Evolutionary conservation across 2,329 filamentous ascomycete genomes (phyloP), one percentile per base, ranked within the genome.

Genomic region (Fonsecaea monophora): DNA sequence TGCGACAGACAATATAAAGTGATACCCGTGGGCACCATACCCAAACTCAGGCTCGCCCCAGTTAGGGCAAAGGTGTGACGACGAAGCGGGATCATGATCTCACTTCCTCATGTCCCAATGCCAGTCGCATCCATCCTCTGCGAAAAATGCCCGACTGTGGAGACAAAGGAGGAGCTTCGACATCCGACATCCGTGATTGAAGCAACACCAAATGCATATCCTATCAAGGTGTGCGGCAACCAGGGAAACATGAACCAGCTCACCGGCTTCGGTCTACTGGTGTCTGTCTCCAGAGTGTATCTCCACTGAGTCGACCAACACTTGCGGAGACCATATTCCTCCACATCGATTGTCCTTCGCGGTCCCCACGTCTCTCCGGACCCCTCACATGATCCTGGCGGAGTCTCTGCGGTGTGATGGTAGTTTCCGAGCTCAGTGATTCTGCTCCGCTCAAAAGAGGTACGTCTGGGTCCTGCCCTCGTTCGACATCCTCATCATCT

Each of bases 231-330:
- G 25, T 25, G 10, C 21, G 9, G 21, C 9, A 25, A 25, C 21
- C 45, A 50, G 45, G 45, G 3, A 13, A 50, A 18, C 9, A 9
- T 25, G 12, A 50, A 30, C 45, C 45, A 25, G 18, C 55, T 72
- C 63, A 73, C 53, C 72, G 64, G 35, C 66, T 72, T 15, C 72
- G 67, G 45, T 73, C 72, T 6, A 65, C 68, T 7, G 72, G 71
- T 12, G 70, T 72, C 53, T 72, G 66, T 53, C 71, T 60, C 72
- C 71, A 73, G 8, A 73, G 48, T n/a, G 79, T 78, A 60, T 83
- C 81, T 6, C 82, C 82, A 65, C 78, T 82, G 8, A 83, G 75
- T 15, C 79, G 78, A 30, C 79, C 82, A 60, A 82, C 75, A 67
- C 80, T 82, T 15, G 81, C 71, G 5, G 79, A 77, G 35, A 81